Percentiles rank a stretch among this genome's conserved stretches.
Evolutionary conservation across 2,329 filamentous ascomycete genomes (phyloP).

Genomic region (Akanthomyces uredinophilus): DNA sequence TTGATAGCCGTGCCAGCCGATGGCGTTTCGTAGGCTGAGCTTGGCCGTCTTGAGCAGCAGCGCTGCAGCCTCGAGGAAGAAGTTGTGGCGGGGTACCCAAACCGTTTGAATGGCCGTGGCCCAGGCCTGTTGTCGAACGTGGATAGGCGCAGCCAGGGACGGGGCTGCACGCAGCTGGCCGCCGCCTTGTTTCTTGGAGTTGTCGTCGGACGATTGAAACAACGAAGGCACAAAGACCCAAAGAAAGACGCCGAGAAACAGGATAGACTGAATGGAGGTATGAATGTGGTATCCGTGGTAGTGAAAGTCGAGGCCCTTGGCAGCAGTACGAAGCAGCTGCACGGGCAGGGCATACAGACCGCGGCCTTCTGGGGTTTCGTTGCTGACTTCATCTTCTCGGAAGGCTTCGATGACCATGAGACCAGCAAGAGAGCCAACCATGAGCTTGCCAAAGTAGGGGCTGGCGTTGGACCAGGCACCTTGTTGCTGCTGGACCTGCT

Average conservation of each 20-base stretch:
- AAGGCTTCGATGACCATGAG: conserved; percentile 88
- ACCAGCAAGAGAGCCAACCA: conserved; percentile 87
- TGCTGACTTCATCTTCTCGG: conserved; percentile 59
- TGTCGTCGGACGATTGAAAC: conserved; percentile 40
- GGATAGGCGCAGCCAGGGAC: conserved; percentile 73
- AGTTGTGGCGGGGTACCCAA: conserved; percentile 83
- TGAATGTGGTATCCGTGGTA: conserved; percentile 52
- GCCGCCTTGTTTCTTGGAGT: conserved; percentile 46
- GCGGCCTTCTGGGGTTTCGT: conserved; percentile 58
- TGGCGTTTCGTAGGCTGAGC: conserved; percentile 69
- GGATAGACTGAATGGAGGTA: conserved; percentile 46
- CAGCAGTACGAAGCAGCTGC: conserved; percentile 47
- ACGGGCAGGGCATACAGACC: conserved; percentile 63
- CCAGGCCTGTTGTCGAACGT: conserved; percentile 85
- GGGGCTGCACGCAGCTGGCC: conserved; percentile 50
- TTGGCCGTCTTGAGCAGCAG: conserved; percentile 76
- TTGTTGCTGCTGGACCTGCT: conserved; percentile 42
- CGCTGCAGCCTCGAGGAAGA: conserved; percentile 78
- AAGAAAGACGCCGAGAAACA: conserved; percentile 49
- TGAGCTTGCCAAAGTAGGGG: conserved; percentile 68
- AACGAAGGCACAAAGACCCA: conserved; percentile 53
- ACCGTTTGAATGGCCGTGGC: conserved; percentile 88
- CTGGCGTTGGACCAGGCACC: conserved; percentile 49
- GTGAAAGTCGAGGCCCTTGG: conserved; percentile 45
- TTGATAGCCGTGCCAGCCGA: conserved; percentile 74